phyloP scores from a whole-genome alignment of 805 yeast species.

The Myxozyma monticola region DNA sequence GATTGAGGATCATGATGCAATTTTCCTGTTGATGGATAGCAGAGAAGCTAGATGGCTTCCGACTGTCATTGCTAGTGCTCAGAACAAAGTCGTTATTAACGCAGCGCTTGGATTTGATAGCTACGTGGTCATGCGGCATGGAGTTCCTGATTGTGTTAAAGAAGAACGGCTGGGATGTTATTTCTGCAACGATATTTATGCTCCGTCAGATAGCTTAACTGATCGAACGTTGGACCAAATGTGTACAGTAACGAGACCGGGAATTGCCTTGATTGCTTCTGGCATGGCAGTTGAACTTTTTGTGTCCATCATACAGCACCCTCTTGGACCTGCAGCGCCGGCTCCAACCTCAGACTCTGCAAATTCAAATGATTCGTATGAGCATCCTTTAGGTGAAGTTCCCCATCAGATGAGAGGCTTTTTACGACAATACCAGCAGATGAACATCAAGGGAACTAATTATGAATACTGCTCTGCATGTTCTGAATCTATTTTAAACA shows the following conservation, averaged over 20 bases:
- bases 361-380: slow-evolving; percentile 23
- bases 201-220: slow-evolving; percentile 84
- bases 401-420: slow-evolving; percentile 95
- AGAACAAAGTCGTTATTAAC: slow-evolving; percentile 74
- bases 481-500: slow-evolving; percentile 56
- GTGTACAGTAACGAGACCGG: slow-evolving; percentile 99
- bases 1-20: slow-evolving; percentile 67
- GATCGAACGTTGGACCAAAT: slow-evolving; percentile 93
- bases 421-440: slow-evolving; percentile 60
- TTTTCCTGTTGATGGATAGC: slow-evolving; percentile 86
- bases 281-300: slow-evolving; percentile 82
- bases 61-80: slow-evolving; percentile 69
- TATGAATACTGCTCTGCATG: slow-evolving; percentile 88
- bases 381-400: slow-evolving; percentile 60
- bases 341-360: slow-evolving; percentile 28
- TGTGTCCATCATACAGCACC: slow-evolving; percentile 72
- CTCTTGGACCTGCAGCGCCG: slow-evolving; percentile 49
- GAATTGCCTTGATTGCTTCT: slow-evolving; percentile 86
- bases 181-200: slow-evolving; percentile 93
- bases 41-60: slow-evolving; percentile 99
- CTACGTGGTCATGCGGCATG: slow-evolving; percentile 92
- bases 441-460: slow-evolving; percentile 68
- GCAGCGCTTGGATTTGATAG: slow-evolving; percentile 96
- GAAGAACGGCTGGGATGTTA: slow-evolving; percentile 74
- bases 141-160: slow-evolving; percentile 42